Evolutionary conservation across 2,329 filamentous ascomycete genomes (phyloP).

Genomic region (Daldinia sp.): DNA sequence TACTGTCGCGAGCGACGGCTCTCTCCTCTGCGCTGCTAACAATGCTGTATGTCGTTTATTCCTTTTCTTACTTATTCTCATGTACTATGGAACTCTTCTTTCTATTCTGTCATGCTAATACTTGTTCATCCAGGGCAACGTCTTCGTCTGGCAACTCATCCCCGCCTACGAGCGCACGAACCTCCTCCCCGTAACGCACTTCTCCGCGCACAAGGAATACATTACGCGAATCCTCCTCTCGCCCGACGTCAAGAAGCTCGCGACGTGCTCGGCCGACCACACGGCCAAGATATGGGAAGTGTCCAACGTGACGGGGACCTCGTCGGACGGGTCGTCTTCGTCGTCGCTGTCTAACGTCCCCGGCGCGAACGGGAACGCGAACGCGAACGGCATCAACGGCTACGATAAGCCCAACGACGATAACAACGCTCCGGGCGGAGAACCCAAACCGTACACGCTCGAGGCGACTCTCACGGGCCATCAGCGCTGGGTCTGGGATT

Average conservation of each 20-base stretch:
- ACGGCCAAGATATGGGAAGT: conserved; percentile 97
- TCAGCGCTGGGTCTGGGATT: conserved; percentile 98
- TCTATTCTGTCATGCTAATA: background rate
- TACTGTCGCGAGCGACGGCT: conserved; percentile 94
- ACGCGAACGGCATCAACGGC: conserved; percentile 31
- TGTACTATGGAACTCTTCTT: no score
- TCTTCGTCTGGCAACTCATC: conserved; percentile 96
- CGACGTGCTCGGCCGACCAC: conserved; percentile 93
- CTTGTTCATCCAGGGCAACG: conserved; percentile 76
- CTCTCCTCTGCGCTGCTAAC: conserved; percentile 91
- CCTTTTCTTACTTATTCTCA: background rate
- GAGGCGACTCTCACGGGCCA: conserved; percentile 90
- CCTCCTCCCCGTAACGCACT: conserved; percentile 87
- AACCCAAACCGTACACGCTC: conserved; percentile 76
- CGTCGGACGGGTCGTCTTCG: conserved; percentile 32
- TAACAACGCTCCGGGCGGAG: conserved; percentile 44
- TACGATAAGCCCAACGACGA: conserved; percentile 23
- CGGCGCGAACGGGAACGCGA: no score
- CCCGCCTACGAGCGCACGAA: conserved; percentile 85
- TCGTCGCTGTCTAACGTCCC: conserved; percentile 23
- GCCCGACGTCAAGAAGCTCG: conserved; percentile 92
- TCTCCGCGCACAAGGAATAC: conserved; percentile 91
- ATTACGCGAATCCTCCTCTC: conserved; percentile 92
- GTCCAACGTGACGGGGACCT: conserved; percentile 64
- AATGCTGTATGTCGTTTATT: conserved; percentile 73